phyloP scores from a whole-genome alignment of 345 rosid species.

The Eucalyptus marginata region DNA sequence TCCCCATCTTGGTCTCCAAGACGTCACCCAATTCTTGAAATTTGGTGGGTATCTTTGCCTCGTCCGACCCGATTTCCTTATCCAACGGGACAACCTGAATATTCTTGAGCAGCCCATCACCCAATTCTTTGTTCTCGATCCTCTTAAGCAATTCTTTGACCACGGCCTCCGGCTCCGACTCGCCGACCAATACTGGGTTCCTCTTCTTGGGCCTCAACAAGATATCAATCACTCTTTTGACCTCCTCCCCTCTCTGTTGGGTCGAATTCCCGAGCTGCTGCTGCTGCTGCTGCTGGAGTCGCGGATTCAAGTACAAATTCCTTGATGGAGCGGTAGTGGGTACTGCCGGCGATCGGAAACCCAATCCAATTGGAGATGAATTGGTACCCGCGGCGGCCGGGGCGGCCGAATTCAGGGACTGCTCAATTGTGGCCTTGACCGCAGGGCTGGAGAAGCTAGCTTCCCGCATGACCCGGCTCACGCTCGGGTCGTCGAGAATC shows the following conservation, averaged over 20 bases:
- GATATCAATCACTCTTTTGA: slow-evolving; percentile 53
- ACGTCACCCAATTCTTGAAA: slow-evolving; percentile 42
- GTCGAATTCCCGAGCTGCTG: slow-evolving; percentile 9
- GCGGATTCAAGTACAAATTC: slow-evolving; percentile 68
- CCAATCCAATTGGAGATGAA: slow-evolving; percentile 37
- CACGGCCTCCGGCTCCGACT: slow-evolving; percentile 58
- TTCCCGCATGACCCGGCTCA: slow-evolving; percentile 94
- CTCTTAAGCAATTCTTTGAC: slow-evolving; percentile 54
- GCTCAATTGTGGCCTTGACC: slow-evolving; percentile 86
- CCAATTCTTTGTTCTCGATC: slow-evolving; percentile 53
- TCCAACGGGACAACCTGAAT: slow-evolving; percentile 52
- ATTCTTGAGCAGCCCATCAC: slow-evolving; percentile 43
- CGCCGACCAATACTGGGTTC: slow-evolving; percentile 92
- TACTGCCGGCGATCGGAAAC: slow-evolving; percentile 33
- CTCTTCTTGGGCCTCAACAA: slow-evolving; percentile 48
- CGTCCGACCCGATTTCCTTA: slow-evolving; percentile 41
- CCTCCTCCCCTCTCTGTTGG: slow-evolving; percentile 51
- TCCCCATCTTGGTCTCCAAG: slow-evolving; percentile 38
- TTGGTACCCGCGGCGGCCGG: slow-evolving; percentile 11
- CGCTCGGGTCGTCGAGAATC: slow-evolving; percentile 96
- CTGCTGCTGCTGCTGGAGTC: slow-evolving; percentile 53
- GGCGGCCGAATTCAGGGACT: slow-evolving; percentile 40
- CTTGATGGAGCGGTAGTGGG: slow-evolving; percentile 14
- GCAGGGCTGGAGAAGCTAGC: slow-evolving; percentile 98
- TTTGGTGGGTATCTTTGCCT: slow-evolving; percentile 24